Base-by-base conservation (phyloP, 2,329 filamentous ascomycete genomes). In the Camillea tinctor region DNA sequence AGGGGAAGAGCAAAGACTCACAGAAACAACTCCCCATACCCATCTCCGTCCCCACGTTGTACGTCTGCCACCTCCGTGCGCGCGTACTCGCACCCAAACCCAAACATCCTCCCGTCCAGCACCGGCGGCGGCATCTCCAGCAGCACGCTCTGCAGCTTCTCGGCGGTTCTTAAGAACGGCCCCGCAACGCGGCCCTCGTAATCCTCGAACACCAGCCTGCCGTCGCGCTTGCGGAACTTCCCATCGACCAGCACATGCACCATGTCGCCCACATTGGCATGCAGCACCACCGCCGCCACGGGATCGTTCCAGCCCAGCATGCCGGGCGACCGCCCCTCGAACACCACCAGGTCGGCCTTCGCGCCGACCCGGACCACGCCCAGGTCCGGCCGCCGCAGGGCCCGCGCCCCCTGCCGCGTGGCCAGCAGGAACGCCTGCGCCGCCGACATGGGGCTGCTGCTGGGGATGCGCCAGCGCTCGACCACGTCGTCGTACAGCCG, bases 291-390 rank as follows among this genome's bases (percentile, higher is more conserved):
- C 0, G 84, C 84, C 0, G 83, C 83, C 3, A 87, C 76, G 0
- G 83, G 81, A 58, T 86, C 83, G 5, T 63, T 72, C 81, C 82
- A 86, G 2, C 84, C 84, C 0, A 85, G 72, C 66, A 86, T 72
- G 1, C 74, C 73, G 0, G 83, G 82, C 0, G 77, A 75, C 1
- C 76, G 71, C 0, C 80, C 81, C 59, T 84, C 75, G 73, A 81
- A 85, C 0, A 86, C 74, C 0, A 84, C 74, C 0, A 86, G 55
- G 63, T 86, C 83, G 0, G 82, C 83, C 67, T 84, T 84, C 13
- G 82, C 81, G 4, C 82, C 82, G 1, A 70, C 69, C 0, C 68
- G 68, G 21, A 86, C 72, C 36, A 81, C 73, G 21, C 84, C 83
- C 0, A 87, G 71, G 63, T 86, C 84, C 0, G 74, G 71, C 0